Evolutionary conservation across 176 grass and related monocot genomes (phyloP).

Genomic region (Cenchrus purpureus): DNA sequence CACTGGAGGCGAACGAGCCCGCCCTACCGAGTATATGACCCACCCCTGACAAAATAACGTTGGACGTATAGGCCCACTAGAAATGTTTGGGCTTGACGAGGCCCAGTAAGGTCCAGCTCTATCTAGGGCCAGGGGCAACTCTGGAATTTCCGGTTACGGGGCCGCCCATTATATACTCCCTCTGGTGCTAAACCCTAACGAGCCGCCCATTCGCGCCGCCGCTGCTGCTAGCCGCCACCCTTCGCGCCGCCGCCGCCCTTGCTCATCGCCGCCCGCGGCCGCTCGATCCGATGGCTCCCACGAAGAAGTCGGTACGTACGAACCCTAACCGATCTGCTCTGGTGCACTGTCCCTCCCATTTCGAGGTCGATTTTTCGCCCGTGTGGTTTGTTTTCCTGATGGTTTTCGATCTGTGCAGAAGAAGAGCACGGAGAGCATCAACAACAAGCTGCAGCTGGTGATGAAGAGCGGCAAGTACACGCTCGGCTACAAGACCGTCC

Average conservation of each 20-base stretch:
- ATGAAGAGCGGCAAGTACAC: constrained; percentile 99
- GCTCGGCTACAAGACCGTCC: constrained; percentile 94
- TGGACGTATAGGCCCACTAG: background rate
- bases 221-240: constrained; percentile 4
- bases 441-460: constrained; percentile 92
- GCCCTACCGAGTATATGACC: background rate
- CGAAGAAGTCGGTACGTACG: constrained; percentile 90
- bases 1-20: background rate
- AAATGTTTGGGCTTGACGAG: background rate
- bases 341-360: background rate
- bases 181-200: constrained; percentile 20
- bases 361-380: background rate
- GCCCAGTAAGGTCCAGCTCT: background rate
- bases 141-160: background rate
- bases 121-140: constrained; percentile 26
- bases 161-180: constrained; percentile 27
- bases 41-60: background rate
- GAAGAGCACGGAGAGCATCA: constrained; percentile 95
- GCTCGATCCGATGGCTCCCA: constrained; percentile 74
- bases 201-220: constrained; percentile 51
- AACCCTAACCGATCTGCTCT: background rate
- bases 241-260: background rate
- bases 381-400: constrained; percentile 1
- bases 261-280: constrained; percentile 1
- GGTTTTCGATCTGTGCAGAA: constrained; percentile 64